Conservation (phyloP, 164 flowering plant species). For the Umbellularia californica region DNA sequence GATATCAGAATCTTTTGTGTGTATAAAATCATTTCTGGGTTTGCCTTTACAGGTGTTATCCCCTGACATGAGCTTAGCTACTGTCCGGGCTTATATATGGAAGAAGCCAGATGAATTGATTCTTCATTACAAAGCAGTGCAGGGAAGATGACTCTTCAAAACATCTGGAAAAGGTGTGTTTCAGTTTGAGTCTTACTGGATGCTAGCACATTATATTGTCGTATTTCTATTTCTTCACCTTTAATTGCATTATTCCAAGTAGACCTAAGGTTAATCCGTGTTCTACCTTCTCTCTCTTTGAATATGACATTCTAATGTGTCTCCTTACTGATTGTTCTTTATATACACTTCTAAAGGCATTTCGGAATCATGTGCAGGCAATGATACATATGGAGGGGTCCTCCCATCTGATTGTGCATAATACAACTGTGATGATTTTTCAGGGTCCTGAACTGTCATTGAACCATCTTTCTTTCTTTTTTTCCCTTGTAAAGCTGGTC, state of each 20-base stretch:
- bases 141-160: slow-evolving; percentile 39
- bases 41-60: slow-evolving; percentile 55
- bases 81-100: slow-evolving; percentile 91
- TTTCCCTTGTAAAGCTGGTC: background rate
- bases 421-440: background rate
- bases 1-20: background rate
- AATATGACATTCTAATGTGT: background rate
- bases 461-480: background rate
- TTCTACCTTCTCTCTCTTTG: background rate
- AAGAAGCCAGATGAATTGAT: slow-evolving; percentile 94
- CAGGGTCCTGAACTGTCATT: background rate
- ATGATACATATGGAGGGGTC: background rate
- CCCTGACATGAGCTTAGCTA: slow-evolving; percentile 97
- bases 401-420: background rate
- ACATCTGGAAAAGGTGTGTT: background rate
- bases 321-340: background rate
- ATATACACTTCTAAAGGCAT: background rate
- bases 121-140: slow-evolving; percentile 75
- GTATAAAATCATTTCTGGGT: background rate
- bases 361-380: background rate
- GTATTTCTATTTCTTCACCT: too few relatives aligned
- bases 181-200: too few relatives aligned
- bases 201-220: too few relatives aligned
- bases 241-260: too few relatives aligned
- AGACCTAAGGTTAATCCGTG: background rate